These are phyloP conservation scores for Linnemannia hyalina DNA, from an alignment of 192 early-diverging fungal species.

Conservation along the genomic window DNA sequence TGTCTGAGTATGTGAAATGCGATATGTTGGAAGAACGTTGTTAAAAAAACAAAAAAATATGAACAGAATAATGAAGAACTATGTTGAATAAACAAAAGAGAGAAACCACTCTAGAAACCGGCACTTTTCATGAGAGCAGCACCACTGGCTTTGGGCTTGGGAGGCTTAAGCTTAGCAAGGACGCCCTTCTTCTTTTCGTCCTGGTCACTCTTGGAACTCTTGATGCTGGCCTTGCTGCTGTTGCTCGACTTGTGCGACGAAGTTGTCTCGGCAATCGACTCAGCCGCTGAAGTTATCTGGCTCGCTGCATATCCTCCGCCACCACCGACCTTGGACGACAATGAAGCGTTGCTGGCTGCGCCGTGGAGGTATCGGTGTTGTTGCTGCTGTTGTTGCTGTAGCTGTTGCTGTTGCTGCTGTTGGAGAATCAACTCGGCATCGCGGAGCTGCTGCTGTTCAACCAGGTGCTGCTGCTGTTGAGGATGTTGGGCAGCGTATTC, in stretches of 20 bases:
- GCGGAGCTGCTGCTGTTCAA: slow-evolving; percentile 29
- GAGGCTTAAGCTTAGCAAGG: slow-evolving; percentile 48
- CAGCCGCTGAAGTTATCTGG: slow-evolving; percentile 9
- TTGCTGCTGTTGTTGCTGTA: neutral
- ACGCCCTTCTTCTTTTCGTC: slow-evolving; percentile 40
- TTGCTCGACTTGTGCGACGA: slow-evolving; percentile 26
- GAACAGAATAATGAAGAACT: neutral
- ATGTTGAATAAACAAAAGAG: neutral
- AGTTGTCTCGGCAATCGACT: slow-evolving; percentile 11
- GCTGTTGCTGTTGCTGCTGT: slow-evolving; percentile 1
- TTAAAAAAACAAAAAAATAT: neutral
- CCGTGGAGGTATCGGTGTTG: slow-evolving; percentile 23
- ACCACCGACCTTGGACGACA: slow-evolving; percentile 7
- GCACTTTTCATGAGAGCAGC: slow-evolving; percentile 51
- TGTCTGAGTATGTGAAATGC: neutral
- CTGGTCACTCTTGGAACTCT: slow-evolving; percentile 33
- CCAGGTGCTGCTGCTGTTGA: slow-evolving; percentile 18
- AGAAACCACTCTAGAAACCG: slow-evolving; percentile 21
- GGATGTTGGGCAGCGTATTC: slow-evolving; percentile 1
- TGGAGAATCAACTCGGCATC: slow-evolving; percentile 27
- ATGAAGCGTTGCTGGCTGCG: neutral
- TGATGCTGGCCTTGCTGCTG: slow-evolving; percentile 45
- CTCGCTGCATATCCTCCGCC: slow-evolving; percentile 14
- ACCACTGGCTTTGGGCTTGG: slow-evolving; percentile 42
- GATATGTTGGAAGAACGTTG: neutral